phyloP scores from a whole-genome alignment of 805 yeast species.

The Schizosaccharomyces lindneri region DNA sequence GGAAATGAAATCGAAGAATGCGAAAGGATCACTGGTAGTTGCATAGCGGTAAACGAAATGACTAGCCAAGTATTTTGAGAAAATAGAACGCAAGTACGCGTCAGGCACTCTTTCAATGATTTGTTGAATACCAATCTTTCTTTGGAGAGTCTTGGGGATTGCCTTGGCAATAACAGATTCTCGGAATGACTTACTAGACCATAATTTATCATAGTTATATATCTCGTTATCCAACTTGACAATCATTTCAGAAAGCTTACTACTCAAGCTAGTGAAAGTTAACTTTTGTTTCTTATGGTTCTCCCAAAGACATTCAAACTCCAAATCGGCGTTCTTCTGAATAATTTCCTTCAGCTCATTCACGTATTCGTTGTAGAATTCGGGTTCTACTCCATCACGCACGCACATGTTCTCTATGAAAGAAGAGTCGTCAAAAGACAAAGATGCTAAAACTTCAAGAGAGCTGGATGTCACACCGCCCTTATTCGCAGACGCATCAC shows the following conservation, averaged over 20 bases:
- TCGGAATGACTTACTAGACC: slow-evolving; percentile 64
- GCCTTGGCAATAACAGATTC: slow-evolving; percentile 52
- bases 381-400: slow-evolving; percentile 30
- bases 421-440: slow-evolving; percentile 65
- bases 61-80: slow-evolving; percentile 67
- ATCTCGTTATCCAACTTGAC: slow-evolving; percentile 70
- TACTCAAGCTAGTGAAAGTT: slow-evolving; percentile 43
- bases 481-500: slow-evolving; percentile 91
- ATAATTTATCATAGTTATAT: slow-evolving; percentile 32
- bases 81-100: slow-evolving; percentile 65
- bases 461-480: slow-evolving; percentile 98
- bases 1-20: slow-evolving; percentile 21
- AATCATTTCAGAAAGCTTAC: slow-evolving; percentile 56
- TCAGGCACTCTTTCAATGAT: slow-evolving; percentile 63
- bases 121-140: slow-evolving; percentile 33
- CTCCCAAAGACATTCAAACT: slow-evolving; percentile 70
- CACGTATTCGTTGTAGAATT: slow-evolving; percentile 63
- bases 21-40: slow-evolving; percentile 42
- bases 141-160: slow-evolving; percentile 47
- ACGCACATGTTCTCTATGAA: slow-evolving; percentile 63
- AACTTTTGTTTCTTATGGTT: slow-evolving; percentile 39
- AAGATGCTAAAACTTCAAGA: slow-evolving; percentile 79
- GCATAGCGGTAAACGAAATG: slow-evolving; percentile 67
- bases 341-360: slow-evolving; percentile 55
- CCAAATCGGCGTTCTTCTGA: slow-evolving; percentile 53